A percentile compares a stretch with the other conserved stretches of the same genome.
phyloP scores from a whole-genome alignment of 805 yeast genomes.

The Pichia occidentalis region DNA sequence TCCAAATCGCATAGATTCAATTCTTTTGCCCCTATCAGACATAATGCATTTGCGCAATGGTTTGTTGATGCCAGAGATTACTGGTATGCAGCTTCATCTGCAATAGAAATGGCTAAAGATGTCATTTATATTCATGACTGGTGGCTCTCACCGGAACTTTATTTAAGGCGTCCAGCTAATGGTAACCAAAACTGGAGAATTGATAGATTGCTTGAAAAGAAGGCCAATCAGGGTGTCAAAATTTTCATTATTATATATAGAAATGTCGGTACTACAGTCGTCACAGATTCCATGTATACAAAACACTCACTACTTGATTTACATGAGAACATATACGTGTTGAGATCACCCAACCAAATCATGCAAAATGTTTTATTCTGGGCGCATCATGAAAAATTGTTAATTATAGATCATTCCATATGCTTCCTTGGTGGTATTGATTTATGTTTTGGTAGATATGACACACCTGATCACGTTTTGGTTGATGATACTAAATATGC shows the following conservation, averaged over 20 bases:
- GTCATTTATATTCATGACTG: slow-evolving; percentile 93
- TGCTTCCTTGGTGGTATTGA: slow-evolving; percentile 96
- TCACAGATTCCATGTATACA: slow-evolving; percentile 90
- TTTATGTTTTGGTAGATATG: slow-evolving; percentile 91
- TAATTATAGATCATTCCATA: slow-evolving; percentile 78
- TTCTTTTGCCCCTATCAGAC: slow-evolving; percentile 88
- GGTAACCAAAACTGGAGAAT: slow-evolving; percentile 93
- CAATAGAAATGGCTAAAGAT: slow-evolving; percentile 88
- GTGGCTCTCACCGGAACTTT: slow-evolving; percentile 97
- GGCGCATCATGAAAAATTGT: slow-evolving; percentile 97
- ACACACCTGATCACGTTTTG: slow-evolving; percentile 91
- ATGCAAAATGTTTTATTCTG: slow-evolving; percentile 90
- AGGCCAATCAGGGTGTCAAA: slow-evolving; percentile 93
- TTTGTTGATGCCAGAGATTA: slow-evolving; percentile 90
- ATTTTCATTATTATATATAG: slow-evolving; percentile 87
- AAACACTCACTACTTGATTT: slow-evolving; percentile 85
- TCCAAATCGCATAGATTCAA: slow-evolving; percentile 66
- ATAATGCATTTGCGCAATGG: slow-evolving; percentile 88
- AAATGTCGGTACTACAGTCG: slow-evolving; percentile 88
- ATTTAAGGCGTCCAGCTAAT: slow-evolving; percentile 87
- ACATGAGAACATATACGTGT: slow-evolving; percentile 79
- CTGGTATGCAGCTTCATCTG: slow-evolving; percentile 92
- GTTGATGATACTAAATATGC: slow-evolving; percentile 55
- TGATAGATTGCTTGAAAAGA: slow-evolving; percentile 79
- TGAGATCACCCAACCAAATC: slow-evolving; percentile 93